phyloP scores from a whole-genome alignment of 1,284 basidiomycete species.

The Volvariella surrecta region DNA sequence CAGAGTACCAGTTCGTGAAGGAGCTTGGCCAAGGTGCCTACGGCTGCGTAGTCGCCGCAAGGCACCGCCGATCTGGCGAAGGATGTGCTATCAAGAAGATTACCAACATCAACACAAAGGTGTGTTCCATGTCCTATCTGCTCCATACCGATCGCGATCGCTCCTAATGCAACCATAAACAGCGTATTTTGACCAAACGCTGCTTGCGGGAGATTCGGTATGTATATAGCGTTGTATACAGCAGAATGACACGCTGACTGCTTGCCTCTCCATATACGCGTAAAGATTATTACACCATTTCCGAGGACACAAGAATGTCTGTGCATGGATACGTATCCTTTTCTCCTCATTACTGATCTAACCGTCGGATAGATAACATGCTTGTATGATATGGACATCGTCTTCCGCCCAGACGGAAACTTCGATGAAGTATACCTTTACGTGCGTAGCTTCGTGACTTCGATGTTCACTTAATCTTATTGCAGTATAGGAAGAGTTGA shows the following conservation, averaged over 20 bases:
- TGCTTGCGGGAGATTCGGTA: constrained; percentile 91
- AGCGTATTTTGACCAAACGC: constrained; percentile 92
- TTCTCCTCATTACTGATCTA: constrained; percentile 7
- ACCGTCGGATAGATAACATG: constrained; percentile 64
- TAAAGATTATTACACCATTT: constrained; percentile 86
- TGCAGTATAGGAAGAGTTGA: constrained; percentile 78
- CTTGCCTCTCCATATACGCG: constrained; percentile 5
- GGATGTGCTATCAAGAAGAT: constrained; percentile 96
- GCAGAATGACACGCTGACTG: too few species aligned
- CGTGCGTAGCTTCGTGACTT: constrained; percentile 33
- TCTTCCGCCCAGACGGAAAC: constrained; percentile 80
- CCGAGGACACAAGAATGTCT: constrained; percentile 92
- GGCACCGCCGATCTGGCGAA: constrained; percentile 78
- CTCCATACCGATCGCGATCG: constrained; percentile 4
- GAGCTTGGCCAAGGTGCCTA: constrained; percentile 94
- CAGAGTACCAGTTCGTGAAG: constrained; percentile 90
- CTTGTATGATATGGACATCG: constrained; percentile 95
- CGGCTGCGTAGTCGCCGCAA: constrained; percentile 85
- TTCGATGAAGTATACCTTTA: constrained; percentile 97
- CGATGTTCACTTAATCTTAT: constrained; percentile 2
- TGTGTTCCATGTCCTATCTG: constrained; percentile 17
- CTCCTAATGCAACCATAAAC: constrained; percentile 3
- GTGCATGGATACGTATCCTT: constrained; percentile 12
- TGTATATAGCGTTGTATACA: constrained; percentile 12
- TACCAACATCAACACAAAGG: constrained; percentile 96